These are phyloP conservation scores for Butyriboletus pseudospeciosus DNA, from an alignment of 1,284 basidiomycete species.

Conservation along the genomic window DNA sequence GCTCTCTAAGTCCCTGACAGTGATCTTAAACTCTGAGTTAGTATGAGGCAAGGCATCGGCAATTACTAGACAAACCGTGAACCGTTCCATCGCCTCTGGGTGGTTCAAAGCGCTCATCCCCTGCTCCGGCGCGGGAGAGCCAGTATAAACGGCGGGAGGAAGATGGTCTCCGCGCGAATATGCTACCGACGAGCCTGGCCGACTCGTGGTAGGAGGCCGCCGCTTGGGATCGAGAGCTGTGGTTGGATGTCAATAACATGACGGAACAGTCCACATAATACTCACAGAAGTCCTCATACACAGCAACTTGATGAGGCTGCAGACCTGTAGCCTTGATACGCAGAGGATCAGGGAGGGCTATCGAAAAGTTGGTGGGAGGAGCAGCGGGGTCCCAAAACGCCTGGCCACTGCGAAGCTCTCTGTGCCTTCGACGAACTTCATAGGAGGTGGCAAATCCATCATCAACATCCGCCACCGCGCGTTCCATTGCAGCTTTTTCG, in stretches of 20 bases:
- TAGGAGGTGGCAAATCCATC: conserved; percentile 83
- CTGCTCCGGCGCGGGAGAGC: conserved; percentile 51
- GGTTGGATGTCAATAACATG: conserved; percentile 1
- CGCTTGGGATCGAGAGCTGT: conserved; percentile 54
- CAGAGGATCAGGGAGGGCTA: conserved; percentile 84
- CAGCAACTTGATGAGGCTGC: conserved; percentile 75
- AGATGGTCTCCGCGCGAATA: conserved; percentile 47
- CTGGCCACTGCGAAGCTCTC: conserved; percentile 72
- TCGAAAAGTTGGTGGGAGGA: conserved; percentile 70
- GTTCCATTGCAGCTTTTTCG: conserved; percentile 97
- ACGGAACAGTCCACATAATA: conserved; percentile 1
- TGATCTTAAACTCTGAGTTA: conserved; percentile 38
- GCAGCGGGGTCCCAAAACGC: conserved; percentile 85
- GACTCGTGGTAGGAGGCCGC: conserved; percentile 44
- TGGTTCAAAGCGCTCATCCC: conserved; percentile 46
- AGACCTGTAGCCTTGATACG: conserved; percentile 84
- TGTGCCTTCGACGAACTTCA: conserved; percentile 80
- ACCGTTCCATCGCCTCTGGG: conserved; percentile 73
- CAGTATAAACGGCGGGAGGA: conserved; percentile 42
- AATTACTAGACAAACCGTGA: conserved; percentile 47
- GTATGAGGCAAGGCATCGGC: neutral
- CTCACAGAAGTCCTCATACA: conserved; percentile 94
- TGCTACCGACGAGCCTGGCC: conserved; percentile 62
- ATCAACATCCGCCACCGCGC: conserved; percentile 93
- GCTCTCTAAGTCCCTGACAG: conserved; percentile 79